Conservation (phyloP, 169 alveolate species). For the Plasmodium sp. region DNA sequence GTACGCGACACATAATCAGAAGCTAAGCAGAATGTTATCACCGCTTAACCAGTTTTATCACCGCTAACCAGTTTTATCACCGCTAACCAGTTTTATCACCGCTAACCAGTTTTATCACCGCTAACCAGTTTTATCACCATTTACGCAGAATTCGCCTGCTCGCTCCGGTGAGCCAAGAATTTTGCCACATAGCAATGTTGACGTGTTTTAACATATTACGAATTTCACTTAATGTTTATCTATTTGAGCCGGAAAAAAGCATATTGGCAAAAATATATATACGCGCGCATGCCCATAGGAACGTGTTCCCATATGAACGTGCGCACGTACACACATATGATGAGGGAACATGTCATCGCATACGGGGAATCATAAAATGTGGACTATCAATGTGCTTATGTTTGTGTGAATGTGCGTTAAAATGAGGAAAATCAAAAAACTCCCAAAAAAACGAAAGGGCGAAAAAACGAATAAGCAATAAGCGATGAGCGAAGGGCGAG, state of each 20-base stretch:
- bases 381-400: background rate
- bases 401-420: constrained; percentile 1
- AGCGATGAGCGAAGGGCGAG: background rate
- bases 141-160: background rate
- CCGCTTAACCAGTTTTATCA: background rate
- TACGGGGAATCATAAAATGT: background rate
- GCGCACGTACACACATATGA: background rate
- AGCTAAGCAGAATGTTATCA: background rate
- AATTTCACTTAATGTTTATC: constrained; percentile 1
- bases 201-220: constrained; percentile 15
- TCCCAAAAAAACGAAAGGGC: background rate
- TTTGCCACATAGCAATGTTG: background rate
- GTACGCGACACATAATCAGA: background rate
- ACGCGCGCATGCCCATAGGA: background rate
- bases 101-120: too few relatives aligned
- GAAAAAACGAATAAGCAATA: background rate
- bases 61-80: background rate
- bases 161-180: background rate
- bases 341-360: background rate
- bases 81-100: background rate
- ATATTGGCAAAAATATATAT: background rate
- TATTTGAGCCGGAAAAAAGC: background rate
- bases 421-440: background rate
- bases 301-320: background rate
- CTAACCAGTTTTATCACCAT: background rate